Evolutionary conservation across 371 early-diverging fungal genomes (phyloP).

Genomic region (Syncephalis plumigaleata): DNA sequence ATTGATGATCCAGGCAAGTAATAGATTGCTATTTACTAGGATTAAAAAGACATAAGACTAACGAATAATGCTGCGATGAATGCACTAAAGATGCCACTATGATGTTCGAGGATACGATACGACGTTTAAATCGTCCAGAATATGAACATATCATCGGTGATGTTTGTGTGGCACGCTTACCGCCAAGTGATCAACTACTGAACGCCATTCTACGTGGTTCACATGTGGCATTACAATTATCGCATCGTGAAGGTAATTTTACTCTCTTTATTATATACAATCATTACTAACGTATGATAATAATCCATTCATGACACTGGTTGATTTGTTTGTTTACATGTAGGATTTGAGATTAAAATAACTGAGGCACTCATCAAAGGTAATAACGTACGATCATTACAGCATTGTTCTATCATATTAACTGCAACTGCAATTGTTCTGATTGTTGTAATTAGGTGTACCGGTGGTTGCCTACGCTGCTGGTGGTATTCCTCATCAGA

Average conservation of each 20-base stretch:
- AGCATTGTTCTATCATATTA: no score
- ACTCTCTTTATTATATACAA: no score
- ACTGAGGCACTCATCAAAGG: slow-evolving; percentile 65
- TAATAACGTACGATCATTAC: no score
- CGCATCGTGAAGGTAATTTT: slow-evolving; percentile 34
- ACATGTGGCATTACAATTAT: slow-evolving; percentile 56
- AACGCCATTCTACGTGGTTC: slow-evolving; percentile 53
- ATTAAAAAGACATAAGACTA: no score
- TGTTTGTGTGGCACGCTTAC: slow-evolving; percentile 42
- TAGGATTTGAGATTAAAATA: slow-evolving; percentile 82
- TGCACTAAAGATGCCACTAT: slow-evolving; percentile 45
- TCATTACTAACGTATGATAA: no score
- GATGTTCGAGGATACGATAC: slow-evolving; percentile 41
- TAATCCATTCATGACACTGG: no score
- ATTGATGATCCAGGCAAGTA: slow-evolving; percentile 55
- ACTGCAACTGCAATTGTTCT: no score
- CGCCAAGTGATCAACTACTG: slow-evolving; percentile 65
- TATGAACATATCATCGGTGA: slow-evolving; percentile 30
- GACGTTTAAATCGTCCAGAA: slow-evolving; percentile 18
- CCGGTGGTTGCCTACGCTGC: slow-evolving; percentile 41
- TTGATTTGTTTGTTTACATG: no score
- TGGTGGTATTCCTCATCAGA: slow-evolving; percentile 67
- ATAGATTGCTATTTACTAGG: no score
- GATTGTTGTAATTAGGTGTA: slow-evolving; percentile 15
- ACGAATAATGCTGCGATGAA: no score